Percentiles rank a stretch among this genome's conserved stretches.
Conservation (phyloP, 2,329 filamentous ascomycete genomes). For the Sclerotinia nivalis region DNA sequence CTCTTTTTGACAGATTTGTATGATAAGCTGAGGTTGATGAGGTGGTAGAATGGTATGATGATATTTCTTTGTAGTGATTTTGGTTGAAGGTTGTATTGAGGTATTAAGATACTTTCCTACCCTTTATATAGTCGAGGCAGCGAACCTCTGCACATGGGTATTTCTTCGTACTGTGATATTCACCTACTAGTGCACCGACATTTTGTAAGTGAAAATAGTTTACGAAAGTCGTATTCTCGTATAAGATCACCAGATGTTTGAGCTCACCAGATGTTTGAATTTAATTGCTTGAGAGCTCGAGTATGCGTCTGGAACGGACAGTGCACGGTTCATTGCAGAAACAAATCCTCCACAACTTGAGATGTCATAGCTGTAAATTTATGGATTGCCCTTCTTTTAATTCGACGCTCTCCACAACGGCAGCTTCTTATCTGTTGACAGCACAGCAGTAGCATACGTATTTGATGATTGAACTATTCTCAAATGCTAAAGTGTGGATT, state of each 20-base stretch:
- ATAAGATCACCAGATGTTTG: background rate
- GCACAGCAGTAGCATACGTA: background rate
- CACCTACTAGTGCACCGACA: background rate
- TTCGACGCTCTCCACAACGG: background rate
- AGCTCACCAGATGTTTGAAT: background rate
- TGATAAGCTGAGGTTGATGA: background rate
- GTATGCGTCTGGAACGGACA: background rate
- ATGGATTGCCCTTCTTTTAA: background rate
- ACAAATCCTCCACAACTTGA: background rate
- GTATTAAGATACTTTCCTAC: background rate
- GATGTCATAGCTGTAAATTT: background rate
- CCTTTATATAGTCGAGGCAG: conserved; percentile 5
- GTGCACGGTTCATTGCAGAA: background rate
- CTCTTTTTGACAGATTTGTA: background rate
- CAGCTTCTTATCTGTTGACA: background rate
- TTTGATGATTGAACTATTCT: background rate
- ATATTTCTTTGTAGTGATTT: background rate
- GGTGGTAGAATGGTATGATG: background rate
- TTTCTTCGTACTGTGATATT: background rate
- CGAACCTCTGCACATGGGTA: background rate
- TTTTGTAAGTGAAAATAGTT: background rate
- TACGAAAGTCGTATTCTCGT: background rate
- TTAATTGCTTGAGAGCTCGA: background rate
- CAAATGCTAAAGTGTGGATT: background rate
- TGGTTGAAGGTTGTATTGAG: background rate